Percentiles rank a stretch among this genome's conserved stretches.
Conservation (phyloP, 371 early-diverging fungal genomes). For the Lichtheimia corymbifera region DNA sequence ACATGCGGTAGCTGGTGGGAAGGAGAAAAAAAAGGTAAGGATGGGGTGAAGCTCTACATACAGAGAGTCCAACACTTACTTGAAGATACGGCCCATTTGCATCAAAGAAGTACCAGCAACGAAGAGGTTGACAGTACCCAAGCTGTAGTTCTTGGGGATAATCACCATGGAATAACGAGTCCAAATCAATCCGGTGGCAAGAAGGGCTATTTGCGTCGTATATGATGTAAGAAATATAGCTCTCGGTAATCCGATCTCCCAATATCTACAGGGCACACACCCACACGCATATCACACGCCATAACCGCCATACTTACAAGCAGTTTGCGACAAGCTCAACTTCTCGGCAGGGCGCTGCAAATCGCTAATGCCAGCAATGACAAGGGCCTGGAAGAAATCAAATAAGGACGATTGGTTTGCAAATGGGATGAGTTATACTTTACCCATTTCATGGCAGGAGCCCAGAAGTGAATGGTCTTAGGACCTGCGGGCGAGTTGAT, state of each 20-base stretch:
- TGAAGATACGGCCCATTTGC: conserved; percentile 82
- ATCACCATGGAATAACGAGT: conserved; percentile 93
- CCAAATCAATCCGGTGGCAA: conserved; percentile 96
- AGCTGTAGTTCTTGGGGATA: conserved; percentile 86
- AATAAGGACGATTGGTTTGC: neutral
- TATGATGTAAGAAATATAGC: too few relatives aligned
- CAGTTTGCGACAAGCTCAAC: conserved; percentile 77
- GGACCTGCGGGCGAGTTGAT: conserved; percentile 80
- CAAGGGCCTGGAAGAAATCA: conserved; percentile 29
- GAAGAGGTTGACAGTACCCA: conserved; percentile 91
- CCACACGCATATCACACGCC: neutral
- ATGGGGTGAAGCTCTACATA: neutral
- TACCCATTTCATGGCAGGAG: conserved; percentile 56
- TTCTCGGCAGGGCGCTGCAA: conserved; percentile 91
- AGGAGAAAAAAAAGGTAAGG: neutral
- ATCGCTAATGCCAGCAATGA: conserved; percentile 90
- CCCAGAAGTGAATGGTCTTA: conserved; percentile 56
- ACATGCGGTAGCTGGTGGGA: conserved; percentile 23
- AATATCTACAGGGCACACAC: neutral
- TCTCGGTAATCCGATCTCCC: too few relatives aligned
- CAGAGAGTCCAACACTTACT: conserved; percentile 47
- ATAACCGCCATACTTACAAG: conserved; percentile 49
- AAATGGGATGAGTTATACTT: neutral
- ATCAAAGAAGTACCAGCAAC: conserved; percentile 87
- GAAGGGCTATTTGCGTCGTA: conserved; percentile 61